These are phyloP conservation scores for Saccharum spontaneum DNA, from an alignment of 176 grass and related monocot species.

Conservation along the genomic window DNA sequence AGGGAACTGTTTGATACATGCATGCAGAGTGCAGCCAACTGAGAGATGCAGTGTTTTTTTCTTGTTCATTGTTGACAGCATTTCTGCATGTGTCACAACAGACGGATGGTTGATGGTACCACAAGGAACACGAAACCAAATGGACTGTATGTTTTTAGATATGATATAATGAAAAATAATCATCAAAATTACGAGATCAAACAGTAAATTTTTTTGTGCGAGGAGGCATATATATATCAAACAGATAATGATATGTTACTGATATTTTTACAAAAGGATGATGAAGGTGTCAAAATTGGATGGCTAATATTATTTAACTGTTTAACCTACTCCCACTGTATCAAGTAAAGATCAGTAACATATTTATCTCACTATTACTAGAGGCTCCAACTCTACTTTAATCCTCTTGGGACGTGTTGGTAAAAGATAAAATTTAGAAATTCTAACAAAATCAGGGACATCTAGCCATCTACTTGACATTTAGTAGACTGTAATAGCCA, in stretches of 20 bases:
- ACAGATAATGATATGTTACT: too few relatives aligned
- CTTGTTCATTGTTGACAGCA: neutral
- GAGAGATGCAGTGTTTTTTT: neutral
- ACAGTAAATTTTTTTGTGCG: too few relatives aligned
- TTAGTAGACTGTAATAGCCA: too few relatives aligned
- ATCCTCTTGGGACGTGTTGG: too few relatives aligned
- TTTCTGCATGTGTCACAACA: neutral
- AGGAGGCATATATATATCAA: too few relatives aligned
- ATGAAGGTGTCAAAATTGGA: neutral
- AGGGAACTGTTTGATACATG: too few relatives aligned
- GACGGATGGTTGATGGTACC: neutral
- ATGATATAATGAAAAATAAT: too few relatives aligned
- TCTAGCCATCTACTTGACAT: too few relatives aligned
- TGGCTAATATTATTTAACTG: neutral
- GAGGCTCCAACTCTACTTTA: too few relatives aligned
- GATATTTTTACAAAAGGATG: neutral
- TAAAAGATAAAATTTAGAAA: too few relatives aligned
- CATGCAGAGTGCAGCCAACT: neutral
- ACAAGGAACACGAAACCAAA: neutral
- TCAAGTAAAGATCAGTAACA: neutral
- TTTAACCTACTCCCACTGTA: neutral
- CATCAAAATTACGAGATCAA: too few relatives aligned
- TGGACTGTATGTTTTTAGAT: neutral
- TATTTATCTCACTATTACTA: neutral
- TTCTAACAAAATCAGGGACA: too few relatives aligned